Base-by-base conservation (phyloP, 495 filamentous ascomycete genomes). In the Beverwykella pulmonaria region DNA sequence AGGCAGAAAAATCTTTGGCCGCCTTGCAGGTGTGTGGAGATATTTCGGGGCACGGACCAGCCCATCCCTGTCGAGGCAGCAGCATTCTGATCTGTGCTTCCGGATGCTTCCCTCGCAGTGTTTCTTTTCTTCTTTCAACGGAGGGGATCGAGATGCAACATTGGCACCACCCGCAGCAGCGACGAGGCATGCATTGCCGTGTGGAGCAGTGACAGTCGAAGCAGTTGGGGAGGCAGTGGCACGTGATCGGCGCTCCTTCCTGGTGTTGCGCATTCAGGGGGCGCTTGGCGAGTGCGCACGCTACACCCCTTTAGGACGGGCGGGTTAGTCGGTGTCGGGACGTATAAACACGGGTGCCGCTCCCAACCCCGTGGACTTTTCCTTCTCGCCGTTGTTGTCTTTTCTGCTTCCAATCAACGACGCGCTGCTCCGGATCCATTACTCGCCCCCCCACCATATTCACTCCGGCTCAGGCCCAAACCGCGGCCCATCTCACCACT, bases 381-480 rank as follows among this genome's bases (percentile, higher is more conserved):
- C n/a, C 47, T 20, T 34, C 32, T 34, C 32, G 32, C 32, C 12
- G 32, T 12, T 47, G 19, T n/a, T 46, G 32, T 57, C 52, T 41
- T 52, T 59, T 58, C 62, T 59, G 62, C 62, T 59, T 59, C 62
- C 62, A 65, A 65, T 65, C 53, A 65, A 44, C 54, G 44, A 25
- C 23, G 15, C 50, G 30, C 62, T 50, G 62, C 62, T 65, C 62
- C 62, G 44, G 44, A 65, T 65, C 53, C 50, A 22, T 46, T 27
- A 53, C 60, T 55, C 48, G 60, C 49, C 60, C 60, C 60, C 50
- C 59, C 60, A 63, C 60, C 60, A 63, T 49, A 44, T 55, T 55
- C 60, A 63, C 60, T 47, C 50, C 50, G 9, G 23, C 50, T 8
- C 3, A 6, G 17, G 44, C 44, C 44, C 15, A 6, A n/a, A 48